Conservation (phyloP, 805 yeast species). For the Candida krabiensis region DNA sequence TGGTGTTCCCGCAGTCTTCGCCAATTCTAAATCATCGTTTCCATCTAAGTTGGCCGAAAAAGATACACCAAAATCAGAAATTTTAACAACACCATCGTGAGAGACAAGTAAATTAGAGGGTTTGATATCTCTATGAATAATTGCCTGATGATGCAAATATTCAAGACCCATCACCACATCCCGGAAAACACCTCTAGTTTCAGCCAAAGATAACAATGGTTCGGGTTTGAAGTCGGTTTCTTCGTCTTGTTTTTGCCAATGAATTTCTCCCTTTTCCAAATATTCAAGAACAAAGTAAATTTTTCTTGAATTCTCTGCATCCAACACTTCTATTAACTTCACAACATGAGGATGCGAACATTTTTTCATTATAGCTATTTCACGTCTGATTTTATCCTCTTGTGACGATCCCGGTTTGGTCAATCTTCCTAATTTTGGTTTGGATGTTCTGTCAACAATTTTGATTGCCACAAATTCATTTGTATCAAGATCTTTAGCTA, state of each 20-base stretch:
- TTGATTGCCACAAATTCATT: slow-evolving; percentile 85
- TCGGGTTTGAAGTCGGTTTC: slow-evolving; percentile 32
- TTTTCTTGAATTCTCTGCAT: slow-evolving; percentile 79
- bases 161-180: slow-evolving; percentile 88
- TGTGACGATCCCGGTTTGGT: slow-evolving; percentile 35
- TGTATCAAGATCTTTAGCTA: slow-evolving; percentile 72
- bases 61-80: slow-evolving; percentile 96
- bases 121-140: slow-evolving; percentile 92
- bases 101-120: slow-evolving; percentile 87
- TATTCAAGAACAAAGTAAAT: slow-evolving; percentile 90
- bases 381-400: slow-evolving; percentile 78
- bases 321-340: slow-evolving; percentile 79
- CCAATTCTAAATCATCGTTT: slow-evolving; percentile 71
- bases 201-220: slow-evolving; percentile 67
- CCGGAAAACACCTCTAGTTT: slow-evolving; percentile 70
- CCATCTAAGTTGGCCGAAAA: slow-evolving; percentile 57
- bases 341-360: slow-evolving; percentile 94
- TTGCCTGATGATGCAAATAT: slow-evolving; percentile 85
- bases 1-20: slow-evolving; percentile 97
- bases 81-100: slow-evolving; percentile 73
- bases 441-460: slow-evolving; percentile 75
- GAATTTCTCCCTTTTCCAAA: slow-evolving; percentile 85
- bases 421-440: slow-evolving; percentile 49
- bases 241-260: slow-evolving; percentile 60
- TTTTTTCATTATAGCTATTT: slow-evolving; percentile 90